Evolutionary conservation across 352 stramenopile species (phyloP), one percentile per base, ranked within the genome.

Genomic region (Peronosclerospora sorghi): DNA sequence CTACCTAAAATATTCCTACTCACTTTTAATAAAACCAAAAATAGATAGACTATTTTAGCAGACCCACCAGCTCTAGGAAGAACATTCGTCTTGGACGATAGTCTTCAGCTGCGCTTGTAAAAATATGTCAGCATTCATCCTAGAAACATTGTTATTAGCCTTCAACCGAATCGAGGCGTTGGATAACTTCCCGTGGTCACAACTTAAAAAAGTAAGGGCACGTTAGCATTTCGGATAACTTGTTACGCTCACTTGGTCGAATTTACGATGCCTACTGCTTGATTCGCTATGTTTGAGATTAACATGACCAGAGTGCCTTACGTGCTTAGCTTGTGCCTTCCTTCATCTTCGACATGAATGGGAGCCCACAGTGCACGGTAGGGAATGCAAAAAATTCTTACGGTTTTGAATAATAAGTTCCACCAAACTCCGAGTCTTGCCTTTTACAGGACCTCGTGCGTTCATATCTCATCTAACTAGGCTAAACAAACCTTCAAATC

Each of bases 341-440:
- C 74, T n/a, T 26, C 6, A 26, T 26, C 21, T 26, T 26, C 21
- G 82, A 85, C 56, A 73, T 94, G 55, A 89, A 86, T 35, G 78
- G 78, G 5, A 95, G 92, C 43, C 81, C 81, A 7, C 80, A 93
- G 40, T 77, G 83, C 37, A 86, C 74, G 1, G 65, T 95, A 89
- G 55, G 81, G 80, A 21, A 89, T 40, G 46, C 65, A 2, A 73
- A n/a, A 81, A 43, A 74, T 92, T 48, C 45, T 90, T 21, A 54
- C 51, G 14, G 85, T 87, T 40, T 60, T 92, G 35, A 87, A 86
- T 45, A 89, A 88, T 51, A 89, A 86, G 52, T 87, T 3, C 75
- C 74, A 0, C 62, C 56, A 1, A 62, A 67, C 13, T 40, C 65
- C 0, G 45, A 51, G 20, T 43, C 83, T 6, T 48, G 45, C 9